Percentiles rank a stretch among this genome's conserved stretches.
Evolutionary conservation across 2,329 filamentous ascomycete species (phyloP).

Genomic region (Pseudocercospora pini-densiflorae): DNA sequence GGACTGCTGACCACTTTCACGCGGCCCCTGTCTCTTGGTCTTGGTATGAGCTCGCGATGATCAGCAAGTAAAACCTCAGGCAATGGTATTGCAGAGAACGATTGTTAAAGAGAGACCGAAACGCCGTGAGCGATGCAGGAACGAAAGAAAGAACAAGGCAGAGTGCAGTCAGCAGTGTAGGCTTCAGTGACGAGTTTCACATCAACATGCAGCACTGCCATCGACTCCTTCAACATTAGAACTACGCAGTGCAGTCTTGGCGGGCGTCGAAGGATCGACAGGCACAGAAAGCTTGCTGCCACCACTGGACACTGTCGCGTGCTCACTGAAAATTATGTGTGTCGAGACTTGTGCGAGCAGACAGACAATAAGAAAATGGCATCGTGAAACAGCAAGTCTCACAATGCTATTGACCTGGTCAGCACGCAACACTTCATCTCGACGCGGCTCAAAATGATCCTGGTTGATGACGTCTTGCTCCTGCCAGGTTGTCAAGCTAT

Average conservation of each 20-base stretch:
- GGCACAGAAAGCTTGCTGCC: neutral
- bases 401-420: neutral
- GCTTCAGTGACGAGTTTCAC: constrained; percentile 7
- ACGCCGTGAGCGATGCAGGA: constrained; percentile 1
- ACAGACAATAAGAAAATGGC: neutral
- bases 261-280: neutral
- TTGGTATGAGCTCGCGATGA: neutral
- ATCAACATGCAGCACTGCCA: neutral
- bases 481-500: neutral
- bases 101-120: neutral
- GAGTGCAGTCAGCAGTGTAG: neutral
- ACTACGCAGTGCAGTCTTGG: neutral
- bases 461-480: neutral
- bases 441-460: neutral
- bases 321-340: neutral
- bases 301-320: neutral
- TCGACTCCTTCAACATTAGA: neutral
- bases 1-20: neutral
- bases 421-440: neutral
- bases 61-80: neutral
- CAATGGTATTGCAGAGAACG: neutral
- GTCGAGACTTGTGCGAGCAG: no score
- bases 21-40: neutral
- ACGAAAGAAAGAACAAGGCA: neutral
- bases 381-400: neutral